These are phyloP conservation scores for Micractinium conductrix DNA, from an alignment of 139 green algal genomes.

Conservation along the genomic window DNA sequence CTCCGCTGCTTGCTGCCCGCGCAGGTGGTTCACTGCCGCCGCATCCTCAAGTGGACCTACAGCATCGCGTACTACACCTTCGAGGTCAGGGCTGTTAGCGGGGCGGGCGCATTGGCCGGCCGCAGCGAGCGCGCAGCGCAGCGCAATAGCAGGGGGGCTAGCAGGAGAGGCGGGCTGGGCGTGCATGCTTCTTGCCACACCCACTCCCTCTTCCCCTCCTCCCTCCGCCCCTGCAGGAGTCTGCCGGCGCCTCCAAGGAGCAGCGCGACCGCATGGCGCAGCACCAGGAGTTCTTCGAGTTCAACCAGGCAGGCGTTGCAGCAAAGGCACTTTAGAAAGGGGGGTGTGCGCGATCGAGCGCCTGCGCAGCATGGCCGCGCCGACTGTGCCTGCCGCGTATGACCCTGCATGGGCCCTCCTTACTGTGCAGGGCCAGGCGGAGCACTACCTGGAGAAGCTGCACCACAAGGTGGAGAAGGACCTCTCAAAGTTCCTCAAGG, in stretches of 20 bases:
- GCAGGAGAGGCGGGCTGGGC: no score
- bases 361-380: no score
- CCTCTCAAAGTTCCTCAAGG: conserved; percentile 55
- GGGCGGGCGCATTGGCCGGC: no score
- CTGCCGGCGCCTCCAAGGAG: conserved; percentile 1
- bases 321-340: no score
- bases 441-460: conserved; percentile 82
- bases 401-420: no score
- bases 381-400: no score
- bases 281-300: conserved; percentile 91
- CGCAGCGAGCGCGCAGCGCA: no score
- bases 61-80: conserved; percentile 94
- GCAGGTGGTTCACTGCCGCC: conserved; percentile 90
- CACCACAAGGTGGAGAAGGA: conserved; percentile 83
- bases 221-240: neutral
- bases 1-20: neutral
- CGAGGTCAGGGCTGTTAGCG: no score
- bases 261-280: conserved; percentile 26
- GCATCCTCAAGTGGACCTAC: conserved; percentile 99
- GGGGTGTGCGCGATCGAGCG: no score
- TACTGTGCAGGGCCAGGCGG: conserved; percentile 72
- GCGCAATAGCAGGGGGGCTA: no score
- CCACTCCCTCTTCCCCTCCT: neutral
- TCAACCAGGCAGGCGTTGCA: no score
- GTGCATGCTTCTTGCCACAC: no score